Percentiles rank a stretch among this genome's conserved stretches.
Evolutionary conservation across 129 eudicot genomes (phyloP).

Genomic region (Logfia minima): DNA sequence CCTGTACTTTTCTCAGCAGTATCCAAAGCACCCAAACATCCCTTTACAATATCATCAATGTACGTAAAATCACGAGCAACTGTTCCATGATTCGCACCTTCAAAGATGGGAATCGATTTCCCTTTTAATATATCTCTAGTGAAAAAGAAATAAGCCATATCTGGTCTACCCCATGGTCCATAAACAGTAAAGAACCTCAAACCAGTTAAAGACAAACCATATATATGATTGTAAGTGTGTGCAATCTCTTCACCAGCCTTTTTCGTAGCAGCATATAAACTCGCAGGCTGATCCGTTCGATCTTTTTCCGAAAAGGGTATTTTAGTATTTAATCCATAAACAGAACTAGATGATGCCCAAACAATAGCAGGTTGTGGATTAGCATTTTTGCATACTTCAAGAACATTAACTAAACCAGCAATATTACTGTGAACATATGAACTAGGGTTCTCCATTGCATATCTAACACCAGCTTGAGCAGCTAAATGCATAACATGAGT

Average conservation of each 20-base stretch:
- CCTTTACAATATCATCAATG: slow-evolving; percentile 90
- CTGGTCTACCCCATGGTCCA: slow-evolving; percentile 97
- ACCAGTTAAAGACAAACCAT: slow-evolving; percentile 79
- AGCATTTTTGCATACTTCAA: slow-evolving; percentile 70
- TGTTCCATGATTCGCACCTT: slow-evolving; percentile 76
- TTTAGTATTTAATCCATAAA: slow-evolving; percentile 74
- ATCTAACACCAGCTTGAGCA: slow-evolving; percentile 88
- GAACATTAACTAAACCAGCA: slow-evolving; percentile 70
- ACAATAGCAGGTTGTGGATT: slow-evolving; percentile 88
- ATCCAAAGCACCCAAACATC: slow-evolving; percentile 84
- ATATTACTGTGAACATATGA: slow-evolving; percentile 87
- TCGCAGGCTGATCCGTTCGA: slow-evolving; percentile 87
- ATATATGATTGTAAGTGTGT: slow-evolving; percentile 78
- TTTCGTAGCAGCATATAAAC: slow-evolving; percentile 80
- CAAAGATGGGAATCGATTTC: slow-evolving; percentile 64
- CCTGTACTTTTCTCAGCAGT: slow-evolving; percentile 93
- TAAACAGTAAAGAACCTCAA: slow-evolving; percentile 88
- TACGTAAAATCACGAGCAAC: slow-evolving; percentile 88
- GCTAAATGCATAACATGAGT: slow-evolving; percentile 96
- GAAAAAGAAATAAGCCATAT: slow-evolving; percentile 91
- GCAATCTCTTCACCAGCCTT: slow-evolving; percentile 92
- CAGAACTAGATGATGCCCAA: slow-evolving; percentile 92
- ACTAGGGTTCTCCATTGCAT: slow-evolving; percentile 81
- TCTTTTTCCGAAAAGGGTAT: slow-evolving; percentile 86
- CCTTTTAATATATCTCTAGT: slow-evolving; percentile 71